Conservation (phyloP, 306 rosid species). For the Erythrophleum fordii region DNA sequence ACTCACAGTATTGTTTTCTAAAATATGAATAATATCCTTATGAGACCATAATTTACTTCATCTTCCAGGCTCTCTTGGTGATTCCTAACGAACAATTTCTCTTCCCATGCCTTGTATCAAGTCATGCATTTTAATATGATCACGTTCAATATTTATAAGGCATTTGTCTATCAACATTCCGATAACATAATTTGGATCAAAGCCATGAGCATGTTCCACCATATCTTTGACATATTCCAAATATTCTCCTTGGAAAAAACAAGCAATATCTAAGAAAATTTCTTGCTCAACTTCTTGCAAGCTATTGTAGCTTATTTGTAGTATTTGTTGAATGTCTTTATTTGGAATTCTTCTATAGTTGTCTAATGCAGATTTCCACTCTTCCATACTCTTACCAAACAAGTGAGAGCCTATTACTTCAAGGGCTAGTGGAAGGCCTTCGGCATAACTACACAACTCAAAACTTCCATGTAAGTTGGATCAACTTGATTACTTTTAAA, state of each 20-base stretch:
- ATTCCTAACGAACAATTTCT: conserved; percentile 35
- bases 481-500: not conserved
- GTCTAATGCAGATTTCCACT: conserved; percentile 26
- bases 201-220: not conserved
- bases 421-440: not conserved
- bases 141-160: not conserved
- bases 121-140: conserved; percentile 23
- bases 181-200: not conserved
- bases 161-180: not conserved
- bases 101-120: conserved; percentile 21
- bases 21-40: conserved; percentile 3
- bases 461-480: not conserved
- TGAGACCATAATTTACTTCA: conserved; percentile 35
- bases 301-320: not conserved
- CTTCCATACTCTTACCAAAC: not conserved
- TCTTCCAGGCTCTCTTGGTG: not conserved
- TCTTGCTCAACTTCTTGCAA: not conserved
- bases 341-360: not conserved
- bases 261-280: conserved; percentile 35
- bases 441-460: not conserved
- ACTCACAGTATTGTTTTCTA: not conserved
- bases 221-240: not conserved
- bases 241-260: conserved; percentile 25
- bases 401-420: not conserved
- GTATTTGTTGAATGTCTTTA: not conserved